Conservation (phyloP, 2,329 filamentous ascomycete genomes). For the Microdochium paspali region DNA sequence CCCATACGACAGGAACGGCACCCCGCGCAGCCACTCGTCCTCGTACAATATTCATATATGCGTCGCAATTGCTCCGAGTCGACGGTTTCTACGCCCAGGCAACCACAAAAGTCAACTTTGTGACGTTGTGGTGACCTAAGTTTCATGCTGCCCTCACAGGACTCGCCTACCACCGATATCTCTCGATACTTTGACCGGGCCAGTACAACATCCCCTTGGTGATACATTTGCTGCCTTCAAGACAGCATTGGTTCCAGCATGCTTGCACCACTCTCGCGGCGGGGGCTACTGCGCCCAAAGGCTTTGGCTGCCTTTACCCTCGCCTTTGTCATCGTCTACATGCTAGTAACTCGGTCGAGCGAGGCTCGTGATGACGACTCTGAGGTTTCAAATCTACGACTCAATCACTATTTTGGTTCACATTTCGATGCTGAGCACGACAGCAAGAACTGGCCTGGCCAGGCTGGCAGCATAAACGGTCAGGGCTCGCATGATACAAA, state of each 20-base stretch:
- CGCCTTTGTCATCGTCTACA: slow-evolving; percentile 31
- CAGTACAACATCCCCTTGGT: no score
- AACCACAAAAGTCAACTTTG: no score
- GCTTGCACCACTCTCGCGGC: slow-evolving; percentile 20
- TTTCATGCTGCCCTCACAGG: no score
- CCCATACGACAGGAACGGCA: no score
- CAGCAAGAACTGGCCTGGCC: neutral
- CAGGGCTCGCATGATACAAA: neutral
- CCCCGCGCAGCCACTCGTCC: no score
- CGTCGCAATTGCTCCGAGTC: no score
- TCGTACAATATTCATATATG: no score
- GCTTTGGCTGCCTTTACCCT: slow-evolving; percentile 29
- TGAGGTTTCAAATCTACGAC: slow-evolving; percentile 20
- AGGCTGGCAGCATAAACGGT: neutral
- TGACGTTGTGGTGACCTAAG: no score
- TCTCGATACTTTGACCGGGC: no score
- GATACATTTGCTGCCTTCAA: neutral
- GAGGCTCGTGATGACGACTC: slow-evolving; percentile 19
- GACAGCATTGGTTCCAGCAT: slow-evolving; percentile 11
- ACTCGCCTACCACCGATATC: no score
- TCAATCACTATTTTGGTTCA: neutral
- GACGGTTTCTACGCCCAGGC: no score
- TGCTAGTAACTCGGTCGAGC: slow-evolving; percentile 28
- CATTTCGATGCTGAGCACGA: slow-evolving; percentile 5
- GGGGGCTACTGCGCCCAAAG: slow-evolving; percentile 28